Evolutionary conservation across 2,329 filamentous ascomycete species (phyloP), one percentile per base, ranked within the genome.

Genomic region (Fusarium lyarnte): DNA sequence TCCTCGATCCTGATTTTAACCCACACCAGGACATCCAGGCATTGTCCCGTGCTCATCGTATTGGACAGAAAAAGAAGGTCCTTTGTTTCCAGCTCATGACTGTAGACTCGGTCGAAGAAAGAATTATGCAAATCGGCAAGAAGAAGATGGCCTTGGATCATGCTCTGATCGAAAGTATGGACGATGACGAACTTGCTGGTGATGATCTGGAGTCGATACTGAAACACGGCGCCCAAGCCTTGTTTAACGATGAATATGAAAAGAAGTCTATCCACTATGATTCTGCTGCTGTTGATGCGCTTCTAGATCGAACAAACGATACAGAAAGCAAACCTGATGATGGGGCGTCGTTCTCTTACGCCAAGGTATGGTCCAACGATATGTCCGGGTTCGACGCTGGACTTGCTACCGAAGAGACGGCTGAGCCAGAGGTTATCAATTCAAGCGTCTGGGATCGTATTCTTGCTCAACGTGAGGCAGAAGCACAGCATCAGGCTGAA

Each of bases 11-110:
- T 0, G 96, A 99, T 79, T 98, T 97, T 85, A 99, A 99, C 70
- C 96, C 96, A 1, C 96, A 99, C 78, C 96, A 99, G 81, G 97
- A 99, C 78, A 93, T 99, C 43, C 96, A 99, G 81, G 96, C 96
- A 1, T 87, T 99, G 35, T 97, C 95, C 35, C 91, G 97, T 73
- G 96, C 95, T 23, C 96, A 99, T 81, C 92, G 96, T 31, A 98
- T 99, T 71, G 97, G 97, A 0, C 97, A 99, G 82, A 94, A 94
- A 81, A 94, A 96, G 74, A 98, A 97, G 76, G 96, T 99, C 0
- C 87, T 99, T 4, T 97, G 97, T 73, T 97, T 98, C 77, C 95
- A 98, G 79, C 84, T 99, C 1, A 94, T 97, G 86, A 98, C 94
- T 4, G 92, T 95, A 66, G 89, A 92, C 43, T 95, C 92, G 33